Evolutionary conservation across 345 rosid genomes (phyloP), one percentile per base, ranked within the genome.

Genomic region (Cardamine chenopodiifolia): DNA sequence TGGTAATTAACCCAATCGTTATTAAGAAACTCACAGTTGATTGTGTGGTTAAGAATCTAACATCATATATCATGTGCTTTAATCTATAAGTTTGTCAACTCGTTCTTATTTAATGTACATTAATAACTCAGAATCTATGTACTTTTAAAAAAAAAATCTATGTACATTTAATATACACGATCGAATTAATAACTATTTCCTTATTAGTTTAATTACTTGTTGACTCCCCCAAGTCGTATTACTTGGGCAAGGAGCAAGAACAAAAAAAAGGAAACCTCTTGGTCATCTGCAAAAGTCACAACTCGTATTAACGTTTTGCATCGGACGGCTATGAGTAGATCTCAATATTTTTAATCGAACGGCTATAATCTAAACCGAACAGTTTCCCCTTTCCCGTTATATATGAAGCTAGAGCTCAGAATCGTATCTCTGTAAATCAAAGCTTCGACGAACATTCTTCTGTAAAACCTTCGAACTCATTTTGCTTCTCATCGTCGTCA

Each of bases 241-340:
- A 42, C 69, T 62, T 66, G 78, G 22, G 50, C 66, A 73, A 65
- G 50, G 72, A 65, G 65, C 64, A 55, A 52, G 34, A 52, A 8
- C 28, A 52, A 65, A 62, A 44, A 31, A 4, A 29, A 0, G 22
- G 18, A 31, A 57, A 45, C 29, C 39, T 45, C 5, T 54, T 32
- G 25, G 42, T 26, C 62, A 3, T 14, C 39, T 71, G 40, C 40
- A 61, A 71, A 57, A 62, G 53, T 18, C 39, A 19, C 35, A 55
- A 64, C 64, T 2, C 78, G 75, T 61, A 48, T 60, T 47, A 10
- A 26, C 40, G 8, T 39, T 54, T 71, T 15, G 10, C 25, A 60
- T 71, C 68, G 52, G 20, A 61, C 68, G 75, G 68, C 20, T 17
- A 34, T 17, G 10, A 48, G 0, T 57, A 44, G 19, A 60, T 55